Conservation (phyloP, 208 protist species). For the Acanthamoeba triangularis region DNA sequence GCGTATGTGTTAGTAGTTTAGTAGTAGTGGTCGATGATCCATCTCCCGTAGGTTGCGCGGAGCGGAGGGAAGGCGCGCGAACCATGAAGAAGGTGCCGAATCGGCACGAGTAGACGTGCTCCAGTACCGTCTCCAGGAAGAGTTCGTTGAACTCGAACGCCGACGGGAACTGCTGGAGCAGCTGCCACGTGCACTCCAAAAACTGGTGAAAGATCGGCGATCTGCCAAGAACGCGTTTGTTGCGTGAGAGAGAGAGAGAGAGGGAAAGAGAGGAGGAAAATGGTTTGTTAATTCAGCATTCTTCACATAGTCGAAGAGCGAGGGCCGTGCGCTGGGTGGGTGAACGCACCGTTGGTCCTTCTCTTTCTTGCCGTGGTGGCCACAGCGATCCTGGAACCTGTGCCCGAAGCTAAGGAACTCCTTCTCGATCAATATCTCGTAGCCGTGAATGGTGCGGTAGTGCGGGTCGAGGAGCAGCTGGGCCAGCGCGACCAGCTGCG, state of each 20-base stretch:
- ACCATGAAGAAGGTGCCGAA: constrained; percentile 88
- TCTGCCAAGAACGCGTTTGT: not conserved
- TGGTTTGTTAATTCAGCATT: too few relatives aligned
- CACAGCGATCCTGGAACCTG: constrained; percentile 59
- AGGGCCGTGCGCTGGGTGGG: not conserved
- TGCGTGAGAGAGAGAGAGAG: too few relatives aligned
- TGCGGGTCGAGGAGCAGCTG: constrained; percentile 94
- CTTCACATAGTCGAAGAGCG: not conserved
- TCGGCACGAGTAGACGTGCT: constrained; percentile 92
- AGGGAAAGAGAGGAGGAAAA: too few relatives aligned
- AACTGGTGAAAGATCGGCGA: constrained; percentile 96
- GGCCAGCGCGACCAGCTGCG: constrained; percentile 90
- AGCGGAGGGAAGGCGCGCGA: not conserved
- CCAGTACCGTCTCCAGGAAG: constrained; percentile 93
- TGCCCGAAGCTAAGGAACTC: constrained; percentile 95
- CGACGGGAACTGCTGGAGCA: constrained; percentile 94
- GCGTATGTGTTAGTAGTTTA: too few relatives aligned
- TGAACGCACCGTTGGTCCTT: constrained; percentile 18
- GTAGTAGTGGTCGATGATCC: too few relatives aligned
- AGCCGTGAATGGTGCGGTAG: constrained; percentile 94
- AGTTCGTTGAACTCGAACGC: constrained; percentile 97
- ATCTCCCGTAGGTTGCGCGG: not conserved
- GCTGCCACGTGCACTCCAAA: constrained; percentile 95
- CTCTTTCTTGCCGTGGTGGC: constrained; percentile 29
- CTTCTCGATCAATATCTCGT: constrained; percentile 93